Evolutionary conservation across 2,329 filamentous ascomycete species (phyloP).

Genomic region (Alternaria novae-zelandiae): DNA sequence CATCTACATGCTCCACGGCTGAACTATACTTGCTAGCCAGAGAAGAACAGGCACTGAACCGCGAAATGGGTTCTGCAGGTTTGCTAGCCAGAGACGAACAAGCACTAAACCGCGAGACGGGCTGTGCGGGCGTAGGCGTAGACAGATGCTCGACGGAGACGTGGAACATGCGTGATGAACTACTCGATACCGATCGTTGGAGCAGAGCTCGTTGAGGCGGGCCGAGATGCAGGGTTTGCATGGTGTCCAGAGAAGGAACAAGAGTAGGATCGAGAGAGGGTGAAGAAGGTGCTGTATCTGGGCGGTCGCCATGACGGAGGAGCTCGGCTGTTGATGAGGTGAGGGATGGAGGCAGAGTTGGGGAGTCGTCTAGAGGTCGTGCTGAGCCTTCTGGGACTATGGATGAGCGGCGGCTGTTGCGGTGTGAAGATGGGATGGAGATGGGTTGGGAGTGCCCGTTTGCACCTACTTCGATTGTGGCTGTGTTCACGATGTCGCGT

Average conservation of each 20-base stretch:
- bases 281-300: not conserved
- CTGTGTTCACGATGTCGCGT: not conserved
- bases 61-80: not conserved
- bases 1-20: not conserved
- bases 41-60: not conserved
- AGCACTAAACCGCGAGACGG: not conserved
- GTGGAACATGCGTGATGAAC: not conserved
- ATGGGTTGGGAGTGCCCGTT: not conserved
- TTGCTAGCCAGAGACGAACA: not conserved
- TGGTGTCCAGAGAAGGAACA: not conserved
- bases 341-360: not conserved
- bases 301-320: not conserved
- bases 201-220: not conserved
- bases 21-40: not conserved
- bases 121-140: not conserved
- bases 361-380: not conserved
- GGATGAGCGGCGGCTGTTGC: not conserved
- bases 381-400: not conserved
- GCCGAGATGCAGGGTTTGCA: conserved; percentile 1
- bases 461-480: not conserved
- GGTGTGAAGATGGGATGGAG: not conserved
- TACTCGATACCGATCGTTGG: not conserved
- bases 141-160: not conserved
- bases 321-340: not conserved
- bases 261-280: not conserved